Evolutionary conservation across 352 stramenopile genomes (phyloP).

Genomic region (Elongisporangium prolatum): DNA sequence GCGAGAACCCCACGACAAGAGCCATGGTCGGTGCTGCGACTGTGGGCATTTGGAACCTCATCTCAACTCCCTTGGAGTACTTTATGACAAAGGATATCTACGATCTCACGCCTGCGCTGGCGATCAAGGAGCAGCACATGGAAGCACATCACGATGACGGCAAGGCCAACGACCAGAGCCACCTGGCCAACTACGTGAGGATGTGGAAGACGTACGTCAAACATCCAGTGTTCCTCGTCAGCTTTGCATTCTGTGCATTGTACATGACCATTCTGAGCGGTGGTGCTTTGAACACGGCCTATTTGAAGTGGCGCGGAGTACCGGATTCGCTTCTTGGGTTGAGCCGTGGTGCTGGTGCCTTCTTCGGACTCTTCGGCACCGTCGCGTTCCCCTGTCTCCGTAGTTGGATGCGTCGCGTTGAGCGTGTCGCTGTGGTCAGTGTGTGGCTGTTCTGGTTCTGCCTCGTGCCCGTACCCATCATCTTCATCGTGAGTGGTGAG

Average conservation of each 20-base stretch:
- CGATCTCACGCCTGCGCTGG: constrained; percentile 38
- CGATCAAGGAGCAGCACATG: constrained; percentile 17
- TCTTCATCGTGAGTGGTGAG: constrained; percentile 39
- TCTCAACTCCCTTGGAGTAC: constrained; percentile 76
- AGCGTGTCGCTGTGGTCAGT: constrained; percentile 41
- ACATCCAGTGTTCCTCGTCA: constrained; percentile 51
- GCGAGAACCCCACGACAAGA: constrained; percentile 47
- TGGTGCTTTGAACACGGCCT: constrained; percentile 45
- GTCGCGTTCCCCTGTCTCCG: constrained; percentile 35
- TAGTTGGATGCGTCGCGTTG: constrained; percentile 23
- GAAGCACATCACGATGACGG: constrained; percentile 11
- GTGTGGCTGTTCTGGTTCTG: constrained; percentile 66
- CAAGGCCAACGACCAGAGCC: constrained; percentile 8
- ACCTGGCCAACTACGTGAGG: constrained; percentile 19
- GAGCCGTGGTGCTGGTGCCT: constrained; percentile 33
- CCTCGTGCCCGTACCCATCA: constrained; percentile 28
- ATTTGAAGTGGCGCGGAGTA: constrained; percentile 60
- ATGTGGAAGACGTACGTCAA: constrained; percentile 44
- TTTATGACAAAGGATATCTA: constrained; percentile 71
- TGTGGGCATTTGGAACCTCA: constrained; percentile 74
- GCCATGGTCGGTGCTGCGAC: constrained; percentile 57
- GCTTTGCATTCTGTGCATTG: constrained; percentile 43
- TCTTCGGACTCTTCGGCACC: constrained; percentile 46
- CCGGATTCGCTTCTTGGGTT: constrained; percentile 39
- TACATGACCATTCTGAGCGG: constrained; percentile 59